These are phyloP conservation scores for Eimeria necatrix DNA, from an alignment of 169 alveolate genomes.

Conservation along the genomic window DNA sequence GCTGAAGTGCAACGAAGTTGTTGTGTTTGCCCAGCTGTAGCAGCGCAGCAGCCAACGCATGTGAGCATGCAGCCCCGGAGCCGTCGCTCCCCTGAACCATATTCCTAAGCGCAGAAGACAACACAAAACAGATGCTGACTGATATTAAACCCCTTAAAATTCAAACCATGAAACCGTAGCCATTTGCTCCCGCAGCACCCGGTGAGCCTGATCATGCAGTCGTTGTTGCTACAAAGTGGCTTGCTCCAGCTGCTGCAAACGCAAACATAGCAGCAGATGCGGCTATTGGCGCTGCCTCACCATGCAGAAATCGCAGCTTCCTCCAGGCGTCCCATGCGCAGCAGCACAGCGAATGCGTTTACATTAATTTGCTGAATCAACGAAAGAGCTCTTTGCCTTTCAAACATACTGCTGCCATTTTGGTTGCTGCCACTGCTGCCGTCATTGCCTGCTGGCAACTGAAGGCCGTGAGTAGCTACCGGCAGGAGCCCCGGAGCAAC, in stretches of 20 bases:
- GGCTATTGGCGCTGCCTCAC: conserved; percentile 37
- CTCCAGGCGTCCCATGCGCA: conserved; percentile 63
- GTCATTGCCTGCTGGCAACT: conserved; percentile 1
- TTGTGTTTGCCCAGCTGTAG: conserved; percentile 54
- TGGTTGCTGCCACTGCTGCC: neutral
- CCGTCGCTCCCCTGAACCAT: conserved; percentile 65
- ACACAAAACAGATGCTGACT: neutral
- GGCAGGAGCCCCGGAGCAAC: conserved; percentile 71
- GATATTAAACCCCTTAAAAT: too few relatives aligned
- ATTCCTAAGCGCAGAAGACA: conserved; percentile 11
- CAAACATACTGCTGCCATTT: conserved; percentile 17
- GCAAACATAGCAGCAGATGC: neutral
- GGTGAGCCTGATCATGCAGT: neutral
- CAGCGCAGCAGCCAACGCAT: conserved; percentile 58
- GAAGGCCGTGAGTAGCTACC: conserved; percentile 58
- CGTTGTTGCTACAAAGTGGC: neutral
- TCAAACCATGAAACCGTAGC: too few relatives aligned
- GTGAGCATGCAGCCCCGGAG: conserved; percentile 70
- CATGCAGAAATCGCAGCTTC: conserved; percentile 69
- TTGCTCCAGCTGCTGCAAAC: neutral
- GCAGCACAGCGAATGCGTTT: conserved; percentile 59
- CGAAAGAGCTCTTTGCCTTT: conserved; percentile 43
- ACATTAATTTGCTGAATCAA: conserved; percentile 58
- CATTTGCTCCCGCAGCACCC: too few relatives aligned
- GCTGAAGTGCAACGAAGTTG: conserved; percentile 67